Evolutionary conservation across 495 filamentous ascomycete species (phyloP), one percentile per base, ranked within the genome.

Genomic region (Aspergillus bridgeri): DNA sequence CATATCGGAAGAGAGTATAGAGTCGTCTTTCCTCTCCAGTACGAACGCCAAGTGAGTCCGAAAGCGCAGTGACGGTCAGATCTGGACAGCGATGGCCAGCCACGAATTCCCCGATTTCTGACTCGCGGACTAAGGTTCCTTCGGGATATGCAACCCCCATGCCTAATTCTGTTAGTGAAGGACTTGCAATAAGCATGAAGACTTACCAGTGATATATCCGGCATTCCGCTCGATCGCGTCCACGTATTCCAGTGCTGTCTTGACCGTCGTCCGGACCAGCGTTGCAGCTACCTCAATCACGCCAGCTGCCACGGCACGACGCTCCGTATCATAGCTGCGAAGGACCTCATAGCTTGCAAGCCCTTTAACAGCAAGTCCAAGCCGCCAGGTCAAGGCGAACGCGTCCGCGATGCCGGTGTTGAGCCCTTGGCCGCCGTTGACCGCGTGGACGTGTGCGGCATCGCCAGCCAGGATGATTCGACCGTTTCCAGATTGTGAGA

Each of bases 391-490:
- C 3, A 57, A 20, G 29, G 20, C 43, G 29, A 57, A 57, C 5
- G 54, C 54, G 15, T 57, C 54, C 18, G 54, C 54, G 15, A 57
- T 57, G 7, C 54, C 54, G 8, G 54, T 57, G 17, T 57, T 57
- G 23, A 57, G 29, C 20, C 54, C 54, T 13, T 57, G 54, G 1
- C 54, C 54, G 6, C 54, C 54, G 46, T 57, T 50, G 1, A 57
- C 54, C 1, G 54, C 54, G 21, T 57, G 54, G 2, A 57, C 54
- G 15, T 57, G 54, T 8, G 54, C 46, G 9, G 54, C 54, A 11
- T 57, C 54, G 13, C 54, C 54, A 8, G 54, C 54, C 2, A 57
- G 54, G 11, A 57, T 3, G 46, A 57, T 50, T 1, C 54, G 46
- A 8, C 54, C 54, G 18, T 57, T 11, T n/a, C 29, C 33, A 2